Evolutionary conservation across 2,329 filamentous ascomycete genomes (phyloP).

Genomic region (Colletotrichum limetticola): DNA sequence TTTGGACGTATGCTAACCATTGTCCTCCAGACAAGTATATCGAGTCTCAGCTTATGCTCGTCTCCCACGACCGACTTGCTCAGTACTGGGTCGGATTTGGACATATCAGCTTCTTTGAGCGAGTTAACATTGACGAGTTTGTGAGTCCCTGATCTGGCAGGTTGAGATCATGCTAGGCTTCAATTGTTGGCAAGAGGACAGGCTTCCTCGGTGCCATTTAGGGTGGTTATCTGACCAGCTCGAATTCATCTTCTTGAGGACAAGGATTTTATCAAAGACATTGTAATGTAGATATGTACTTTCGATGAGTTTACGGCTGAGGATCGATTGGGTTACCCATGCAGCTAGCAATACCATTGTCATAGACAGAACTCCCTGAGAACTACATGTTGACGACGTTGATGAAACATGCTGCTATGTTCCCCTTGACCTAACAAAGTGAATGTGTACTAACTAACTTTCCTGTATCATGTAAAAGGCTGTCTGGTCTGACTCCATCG

Average conservation of each 20-base stretch:
- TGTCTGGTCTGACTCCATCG: neutral
- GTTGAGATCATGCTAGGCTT: neutral
- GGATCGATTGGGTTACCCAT: neutral
- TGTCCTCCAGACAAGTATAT: slow-evolving; percentile 75
- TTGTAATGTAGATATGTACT: neutral
- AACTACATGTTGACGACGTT: too few relatives aligned
- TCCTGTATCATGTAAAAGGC: too few relatives aligned
- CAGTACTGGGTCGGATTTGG: slow-evolving; percentile 80
- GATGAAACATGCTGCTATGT: too few relatives aligned
- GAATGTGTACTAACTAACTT: too few relatives aligned
- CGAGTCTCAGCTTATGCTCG: slow-evolving; percentile 78
- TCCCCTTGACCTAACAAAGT: too few relatives aligned
- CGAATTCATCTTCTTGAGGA: neutral
- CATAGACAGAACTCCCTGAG: neutral
- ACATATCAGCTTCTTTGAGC: slow-evolving; percentile 69
- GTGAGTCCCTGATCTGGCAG: slow-evolving; percentile 41
- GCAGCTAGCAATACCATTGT: neutral
- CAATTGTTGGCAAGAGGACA: neutral
- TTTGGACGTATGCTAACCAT: neutral
- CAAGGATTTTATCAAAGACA: neutral
- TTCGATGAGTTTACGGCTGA: neutral
- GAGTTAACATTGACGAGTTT: slow-evolving; percentile 68
- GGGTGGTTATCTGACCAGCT: neutral
- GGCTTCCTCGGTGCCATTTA: neutral
- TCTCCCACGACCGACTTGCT: slow-evolving; percentile 81